A percentile compares a stretch with the other conserved stretches of the same genome.
phyloP scores from a whole-genome alignment of 306 rosid genomes.

The Prunus padus region DNA sequence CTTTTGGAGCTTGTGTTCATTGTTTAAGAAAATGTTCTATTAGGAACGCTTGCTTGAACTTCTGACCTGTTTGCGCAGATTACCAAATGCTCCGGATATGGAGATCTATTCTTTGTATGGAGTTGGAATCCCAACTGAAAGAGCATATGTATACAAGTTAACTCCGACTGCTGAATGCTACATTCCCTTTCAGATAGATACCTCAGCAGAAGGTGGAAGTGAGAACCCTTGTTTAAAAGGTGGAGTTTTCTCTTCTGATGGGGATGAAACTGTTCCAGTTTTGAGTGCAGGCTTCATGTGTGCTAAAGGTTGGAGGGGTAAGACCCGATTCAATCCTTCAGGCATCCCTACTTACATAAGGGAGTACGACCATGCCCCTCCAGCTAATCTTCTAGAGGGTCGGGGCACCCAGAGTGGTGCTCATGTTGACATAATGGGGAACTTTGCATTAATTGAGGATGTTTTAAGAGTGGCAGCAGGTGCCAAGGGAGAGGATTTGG shows the following conservation, averaged over 20 bases:
- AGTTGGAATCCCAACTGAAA: conserved; percentile 83
- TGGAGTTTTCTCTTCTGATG: conserved; percentile 63
- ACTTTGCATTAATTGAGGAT: conserved; percentile 80
- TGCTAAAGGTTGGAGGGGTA: conserved; percentile 84
- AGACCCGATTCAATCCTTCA: conserved; percentile 74
- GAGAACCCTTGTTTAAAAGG: conserved; percentile 61
- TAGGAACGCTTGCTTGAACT: conserved; percentile 10
- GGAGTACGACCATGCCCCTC: conserved; percentile 85
- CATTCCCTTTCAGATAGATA: conserved; percentile 81
- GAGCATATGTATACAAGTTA: conserved; percentile 72
- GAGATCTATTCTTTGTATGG: conserved; percentile 88
- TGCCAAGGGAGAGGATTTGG: conserved; percentile 67
- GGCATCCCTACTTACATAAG: conserved; percentile 62
- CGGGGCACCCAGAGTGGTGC: conserved; percentile 88
- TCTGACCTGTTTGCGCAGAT: conserved; percentile 50
- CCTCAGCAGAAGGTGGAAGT: conserved; percentile 61
- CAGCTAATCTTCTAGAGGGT: conserved; percentile 82
- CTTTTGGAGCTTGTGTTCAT: not conserved
- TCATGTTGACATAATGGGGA: conserved; percentile 85
- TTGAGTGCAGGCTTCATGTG: conserved; percentile 85
- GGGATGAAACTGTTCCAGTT: conserved; percentile 88
- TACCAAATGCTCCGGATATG: conserved; percentile 81
- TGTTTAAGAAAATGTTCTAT: conserved; percentile 17
- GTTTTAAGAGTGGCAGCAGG: conserved; percentile 81
- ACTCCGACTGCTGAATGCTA: conserved; percentile 59